Base-by-base conservation (phyloP, 805 yeast genomes). In the Dipodascopsis tothii region DNA sequence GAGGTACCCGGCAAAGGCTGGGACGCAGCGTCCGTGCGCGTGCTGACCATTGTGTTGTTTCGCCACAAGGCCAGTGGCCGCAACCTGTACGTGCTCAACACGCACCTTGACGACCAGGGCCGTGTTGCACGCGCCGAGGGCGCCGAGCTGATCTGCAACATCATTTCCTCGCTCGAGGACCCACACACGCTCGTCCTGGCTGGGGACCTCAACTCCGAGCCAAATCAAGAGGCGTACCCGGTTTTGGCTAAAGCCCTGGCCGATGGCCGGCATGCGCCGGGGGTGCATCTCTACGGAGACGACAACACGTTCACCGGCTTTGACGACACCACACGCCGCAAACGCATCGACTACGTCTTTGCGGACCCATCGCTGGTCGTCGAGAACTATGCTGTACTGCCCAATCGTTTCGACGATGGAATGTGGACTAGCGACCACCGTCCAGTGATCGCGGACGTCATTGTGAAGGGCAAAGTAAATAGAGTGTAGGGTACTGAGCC, bases 191-290 rank as follows among this genome's bases (percentile, higher is more conserved):
- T 70, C 2, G 61, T 74, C 39, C 60, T 77, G n/a, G 61, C 68
- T 14, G 82, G 82, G 2, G 81, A 77, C 56, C 73, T 78, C 61
- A 78, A 78, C 54, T 69, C 78, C 30, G 63, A 67, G 41, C 69
- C 72, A 1, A 50, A 59, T n/a, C 73, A 70, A 16, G 64, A 59
- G 6, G 66, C 68, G 0, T 63, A 75, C 58, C 66, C 67, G 46
- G 64, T 72, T 2, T 60, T 75, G 30, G 52, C 63, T 3, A 44
- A 55, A 9, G 56, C 64, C 9, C 61, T 65, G 45, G 60, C 62
- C 39, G 77, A 72, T 51, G 63, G 70, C 7, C 16, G 32, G 9
- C 16, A 11, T 19, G 14, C 20, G 40, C 50, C 71, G 2, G 53
- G 63, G 39, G 59, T 54, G 11, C 58, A 51, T 37, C 48, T 50